These are phyloP conservation scores for Macrolepiota albuminosa DNA, from an alignment of 768 basidiomycete genomes.

Conservation along the genomic window DNA sequence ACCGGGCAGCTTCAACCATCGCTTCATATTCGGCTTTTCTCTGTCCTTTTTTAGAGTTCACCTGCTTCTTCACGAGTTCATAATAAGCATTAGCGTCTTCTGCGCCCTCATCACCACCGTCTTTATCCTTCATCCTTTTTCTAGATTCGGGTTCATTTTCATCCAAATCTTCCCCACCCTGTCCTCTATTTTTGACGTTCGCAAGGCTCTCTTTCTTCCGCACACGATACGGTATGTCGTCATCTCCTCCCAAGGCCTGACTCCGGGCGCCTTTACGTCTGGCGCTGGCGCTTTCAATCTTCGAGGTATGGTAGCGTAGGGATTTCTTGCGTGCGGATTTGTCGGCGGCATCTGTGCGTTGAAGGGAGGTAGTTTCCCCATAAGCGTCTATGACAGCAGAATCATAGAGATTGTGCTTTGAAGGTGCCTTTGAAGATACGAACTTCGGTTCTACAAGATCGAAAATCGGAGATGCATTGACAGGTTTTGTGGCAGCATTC, in stretches of 20 bases:
- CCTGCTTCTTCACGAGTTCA: constrained; percentile 75
- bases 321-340: constrained; percentile 79
- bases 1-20: constrained; percentile 52
- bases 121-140: constrained; percentile 28
- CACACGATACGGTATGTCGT: constrained; percentile 89
- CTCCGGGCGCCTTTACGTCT: constrained; percentile 70
- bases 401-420: constrained; percentile 19
- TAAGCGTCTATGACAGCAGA: constrained; percentile 42
- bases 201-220: constrained; percentile 55
- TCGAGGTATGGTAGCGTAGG: constrained; percentile 89
- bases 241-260: constrained; percentile 80
- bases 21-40: constrained; percentile 84
- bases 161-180: constrained; percentile 67
- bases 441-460: constrained; percentile 83
- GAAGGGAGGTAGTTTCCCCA: constrained; percentile 71
- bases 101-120: constrained; percentile 34
- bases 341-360: constrained; percentile 72
- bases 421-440: constrained; percentile 32
- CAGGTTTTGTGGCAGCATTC: constrained; percentile 29
- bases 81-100: constrained; percentile 78
- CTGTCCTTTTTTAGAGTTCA: constrained; percentile 66
- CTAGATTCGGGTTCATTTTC: constrained; percentile 43
- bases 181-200: constrained; percentile 36
- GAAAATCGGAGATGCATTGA: constrained; percentile 43
- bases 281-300: constrained; percentile 78